A percentile compares a stretch with the other conserved stretches of the same genome.
Evolutionary conservation across 345 rosid genomes (phyloP).

Genomic region (Crucihimalaya himalaica): DNA sequence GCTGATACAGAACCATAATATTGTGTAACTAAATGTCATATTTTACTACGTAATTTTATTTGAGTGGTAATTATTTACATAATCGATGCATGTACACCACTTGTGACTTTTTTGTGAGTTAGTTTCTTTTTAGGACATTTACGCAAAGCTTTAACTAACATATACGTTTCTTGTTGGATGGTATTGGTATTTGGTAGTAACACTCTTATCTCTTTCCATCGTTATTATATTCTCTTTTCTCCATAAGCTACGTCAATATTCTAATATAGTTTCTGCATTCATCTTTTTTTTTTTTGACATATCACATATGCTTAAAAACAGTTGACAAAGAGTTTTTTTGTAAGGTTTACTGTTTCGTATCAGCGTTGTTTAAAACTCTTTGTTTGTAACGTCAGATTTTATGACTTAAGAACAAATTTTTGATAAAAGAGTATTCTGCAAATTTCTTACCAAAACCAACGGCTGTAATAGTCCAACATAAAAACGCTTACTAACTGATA

Average conservation of each 20-base stretch:
- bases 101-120: conserved; percentile 28
- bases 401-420: too few relatives aligned
- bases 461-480: neutral
- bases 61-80: neutral
- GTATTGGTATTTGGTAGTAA: conserved; percentile 31
- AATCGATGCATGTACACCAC: conserved; percentile 38
- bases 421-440: neutral
- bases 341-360: too few relatives aligned
- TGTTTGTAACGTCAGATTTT: too few relatives aligned
- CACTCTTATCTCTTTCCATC: conserved; percentile 2
- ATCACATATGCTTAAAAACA: too few relatives aligned
- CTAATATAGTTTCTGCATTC: neutral
- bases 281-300: too few relatives aligned
- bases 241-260: conserved; percentile 16
- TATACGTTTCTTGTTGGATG: conserved; percentile 35
- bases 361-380: too few relatives aligned
- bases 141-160: conserved; percentile 39
- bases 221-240: neutral
- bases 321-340: too few relatives aligned
- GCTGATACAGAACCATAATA: neutral
- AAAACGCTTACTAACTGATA: neutral
- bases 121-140: conserved; percentile 23
- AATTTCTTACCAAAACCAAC: neutral
- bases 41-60: neutral
- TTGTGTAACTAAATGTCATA: neutral